These are phyloP conservation scores for Sporobolomyces pararoseus DNA, from an alignment of 768 basidiomycete genomes.

Conservation along the genomic window DNA sequence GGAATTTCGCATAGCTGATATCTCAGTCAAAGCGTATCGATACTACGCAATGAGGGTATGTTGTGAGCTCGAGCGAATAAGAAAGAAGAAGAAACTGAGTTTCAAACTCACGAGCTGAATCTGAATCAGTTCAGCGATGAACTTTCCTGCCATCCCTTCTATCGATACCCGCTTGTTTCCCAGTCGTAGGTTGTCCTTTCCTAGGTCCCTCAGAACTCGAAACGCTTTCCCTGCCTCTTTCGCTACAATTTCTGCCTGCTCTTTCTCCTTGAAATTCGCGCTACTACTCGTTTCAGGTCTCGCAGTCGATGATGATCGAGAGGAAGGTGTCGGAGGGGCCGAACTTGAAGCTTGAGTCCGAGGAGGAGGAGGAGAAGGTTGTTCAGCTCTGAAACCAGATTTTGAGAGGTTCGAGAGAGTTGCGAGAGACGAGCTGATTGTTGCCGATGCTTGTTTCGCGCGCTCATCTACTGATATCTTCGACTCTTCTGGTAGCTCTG, in stretches of 20 bases:
- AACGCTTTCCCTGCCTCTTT: slow-evolving; percentile 52
- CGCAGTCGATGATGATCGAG: neutral
- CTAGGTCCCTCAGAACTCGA: slow-evolving; percentile 52
- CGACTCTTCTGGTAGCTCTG: neutral
- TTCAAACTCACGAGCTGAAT: slow-evolving; percentile 68
- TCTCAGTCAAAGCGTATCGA: slow-evolving; percentile 23
- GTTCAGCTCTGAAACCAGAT: slow-evolving; percentile 23
- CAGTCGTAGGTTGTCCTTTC: slow-evolving; percentile 24
- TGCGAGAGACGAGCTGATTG: slow-evolving; percentile 23
- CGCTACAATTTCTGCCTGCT: slow-evolving; percentile 19
- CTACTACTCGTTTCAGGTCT: slow-evolving; percentile 38
- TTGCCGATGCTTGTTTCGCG: slow-evolving; percentile 24
- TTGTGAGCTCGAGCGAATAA: slow-evolving; percentile 50
- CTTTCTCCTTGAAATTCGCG: neutral
- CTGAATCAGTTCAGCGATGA: slow-evolving; percentile 64
- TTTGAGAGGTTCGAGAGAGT: slow-evolving; percentile 11
- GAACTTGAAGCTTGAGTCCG: neutral
- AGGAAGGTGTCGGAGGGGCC: neutral
- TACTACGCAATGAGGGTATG: slow-evolving; percentile 11
- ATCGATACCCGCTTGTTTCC: slow-evolving; percentile 60
- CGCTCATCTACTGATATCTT: slow-evolving; percentile 5
- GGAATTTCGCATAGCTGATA: slow-evolving; percentile 20
- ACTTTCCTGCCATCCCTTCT: slow-evolving; percentile 67
- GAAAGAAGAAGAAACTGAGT: slow-evolving; percentile 53
- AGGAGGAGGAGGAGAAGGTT: neutral